These are phyloP conservation scores for Aspergillus glaucus DNA, from an alignment of 2,329 filamentous ascomycete species.

Conservation along the genomic window DNA sequence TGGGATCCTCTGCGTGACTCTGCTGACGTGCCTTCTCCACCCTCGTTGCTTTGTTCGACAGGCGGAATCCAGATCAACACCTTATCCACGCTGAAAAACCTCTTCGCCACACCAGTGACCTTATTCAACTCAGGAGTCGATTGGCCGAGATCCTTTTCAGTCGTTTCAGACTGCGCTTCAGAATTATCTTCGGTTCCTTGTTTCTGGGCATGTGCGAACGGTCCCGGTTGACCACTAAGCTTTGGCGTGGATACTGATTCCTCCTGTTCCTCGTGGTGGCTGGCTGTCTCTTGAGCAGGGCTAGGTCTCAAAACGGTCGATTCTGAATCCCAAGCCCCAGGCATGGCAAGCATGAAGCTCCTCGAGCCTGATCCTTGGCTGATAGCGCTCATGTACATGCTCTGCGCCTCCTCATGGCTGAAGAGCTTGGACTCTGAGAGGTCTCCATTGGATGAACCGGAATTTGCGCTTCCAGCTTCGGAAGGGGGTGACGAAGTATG, in stretches of 20 bases:
- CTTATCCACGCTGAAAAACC: constrained; percentile 28
- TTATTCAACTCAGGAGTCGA: constrained; percentile 15
- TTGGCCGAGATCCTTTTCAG: constrained; percentile 12
- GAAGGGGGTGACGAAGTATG: constrained; percentile 14
- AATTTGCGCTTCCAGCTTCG: constrained; percentile 17
- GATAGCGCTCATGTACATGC: constrained; percentile 52
- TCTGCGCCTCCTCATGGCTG: constrained; percentile 45
- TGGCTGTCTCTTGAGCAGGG: neutral
- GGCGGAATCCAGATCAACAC: constrained; percentile 34
- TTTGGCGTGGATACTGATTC: constrained; percentile 24
- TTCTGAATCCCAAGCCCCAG: constrained; percentile 37
- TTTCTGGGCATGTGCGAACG: constrained; percentile 8
- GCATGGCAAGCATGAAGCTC: constrained; percentile 30
- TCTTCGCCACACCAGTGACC: constrained; percentile 26
- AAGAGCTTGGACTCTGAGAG: constrained; percentile 44
- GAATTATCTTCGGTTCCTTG: constrained; percentile 2
- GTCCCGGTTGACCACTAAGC: constrained; percentile 14
- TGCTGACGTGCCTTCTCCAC: constrained; percentile 3
- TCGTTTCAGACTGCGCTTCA: constrained; percentile 6
- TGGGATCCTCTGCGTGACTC: constrained; percentile 6
- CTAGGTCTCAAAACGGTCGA: constrained; percentile 6
- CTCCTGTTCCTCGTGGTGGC: constrained; percentile 10
- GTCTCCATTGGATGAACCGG: constrained; percentile 25
- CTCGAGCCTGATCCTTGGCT: constrained; percentile 34
- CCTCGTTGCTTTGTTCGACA: constrained; percentile 5